Evolutionary conservation across 306 rosid genomes (phyloP), one percentile per base, ranked within the genome.

Genomic region (Albizia julibrissin): DNA sequence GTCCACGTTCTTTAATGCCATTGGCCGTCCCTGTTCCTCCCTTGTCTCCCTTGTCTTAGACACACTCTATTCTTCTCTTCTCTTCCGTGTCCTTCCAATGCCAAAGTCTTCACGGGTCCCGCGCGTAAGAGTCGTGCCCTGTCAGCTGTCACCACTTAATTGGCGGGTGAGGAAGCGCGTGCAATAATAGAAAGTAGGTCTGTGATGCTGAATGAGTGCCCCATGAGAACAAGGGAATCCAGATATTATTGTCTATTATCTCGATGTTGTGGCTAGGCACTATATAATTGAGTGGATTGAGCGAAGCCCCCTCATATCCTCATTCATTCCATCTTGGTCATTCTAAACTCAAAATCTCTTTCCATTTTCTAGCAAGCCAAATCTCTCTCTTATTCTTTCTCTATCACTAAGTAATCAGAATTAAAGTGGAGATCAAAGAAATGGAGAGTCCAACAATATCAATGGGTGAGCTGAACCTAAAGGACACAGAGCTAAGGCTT

Each of bases 401-500:
- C 65, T 22, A 0, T 34, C 70, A 31, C 46, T 8, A 56, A 73
- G 11, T 69, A 70, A 59, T 39, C 49, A 79, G 64, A 49, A 50
- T 56, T 64, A 58, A 84, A 39, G 71, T 0, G 43, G 14, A 46
- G n/a, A 72, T 29, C 56, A 65, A 64, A n/a, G 37, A 76, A 74
- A 84, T 85, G 88, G 85, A 86, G 70, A 85, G 68, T 46, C 50
- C 84, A 46, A 49, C 82, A 40, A 50, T 69, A 10, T 69, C 43
- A 39, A 37, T 75, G 65, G 78, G 75, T 8, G 84, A 87, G 65
- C 75, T 87, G 77, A 89, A 91, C 77, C 77, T 90, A 29, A 83
- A 83, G 85, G 93, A 69, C 26, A 88, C 91, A 19, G 93, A 92
- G 86, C 89, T 94, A 67, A 89, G 90, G 75, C 82, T 94, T 75